Conservation (phyloP, 148 eudicot genomes). For the Polygonum aviculare region DNA sequence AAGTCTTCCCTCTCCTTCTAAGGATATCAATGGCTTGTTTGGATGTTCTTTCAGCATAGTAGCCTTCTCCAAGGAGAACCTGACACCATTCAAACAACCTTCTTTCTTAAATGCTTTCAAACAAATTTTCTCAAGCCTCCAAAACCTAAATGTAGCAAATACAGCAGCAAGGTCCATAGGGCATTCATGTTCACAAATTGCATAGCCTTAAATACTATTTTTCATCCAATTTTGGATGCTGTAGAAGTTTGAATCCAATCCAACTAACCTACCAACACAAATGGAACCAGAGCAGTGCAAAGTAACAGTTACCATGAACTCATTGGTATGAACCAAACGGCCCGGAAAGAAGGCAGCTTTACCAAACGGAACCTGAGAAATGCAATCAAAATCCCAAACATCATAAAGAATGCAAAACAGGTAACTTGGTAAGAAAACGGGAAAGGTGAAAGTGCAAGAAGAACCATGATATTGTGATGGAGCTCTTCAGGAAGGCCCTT, state of each 20-base stretch:
- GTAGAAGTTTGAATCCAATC: neutral
- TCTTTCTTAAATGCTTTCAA: neutral
- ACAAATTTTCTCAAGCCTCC: neutral
- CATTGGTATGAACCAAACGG: conserved; percentile 78
- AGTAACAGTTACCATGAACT: conserved; percentile 48
- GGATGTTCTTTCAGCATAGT: conserved; percentile 80
- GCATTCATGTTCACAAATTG: too few species aligned
- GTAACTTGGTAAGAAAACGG: neutral
- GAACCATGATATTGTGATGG: conserved; percentile 68
- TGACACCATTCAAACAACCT: conserved; percentile 17
- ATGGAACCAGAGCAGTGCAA: too few species aligned
- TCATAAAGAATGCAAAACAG: neutral
- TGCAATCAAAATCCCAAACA: conserved; percentile 1
- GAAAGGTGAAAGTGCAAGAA: neutral
- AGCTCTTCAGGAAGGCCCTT: conserved; percentile 77
- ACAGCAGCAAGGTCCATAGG: neutral
- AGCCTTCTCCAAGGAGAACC: conserved; percentile 88
- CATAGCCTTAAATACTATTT: neutral
- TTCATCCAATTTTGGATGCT: neutral
- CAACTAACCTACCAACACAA: neutral
- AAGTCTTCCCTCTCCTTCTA: conserved; percentile 65
- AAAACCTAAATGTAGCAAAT: neutral
- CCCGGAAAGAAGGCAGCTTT: conserved; percentile 93
- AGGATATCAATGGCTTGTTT: conserved; percentile 84
- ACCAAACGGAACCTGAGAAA: conserved; percentile 84